phyloP scores from a whole-genome alignment of 352 stramenopile species.

The Aphanomyces euteiches region DNA sequence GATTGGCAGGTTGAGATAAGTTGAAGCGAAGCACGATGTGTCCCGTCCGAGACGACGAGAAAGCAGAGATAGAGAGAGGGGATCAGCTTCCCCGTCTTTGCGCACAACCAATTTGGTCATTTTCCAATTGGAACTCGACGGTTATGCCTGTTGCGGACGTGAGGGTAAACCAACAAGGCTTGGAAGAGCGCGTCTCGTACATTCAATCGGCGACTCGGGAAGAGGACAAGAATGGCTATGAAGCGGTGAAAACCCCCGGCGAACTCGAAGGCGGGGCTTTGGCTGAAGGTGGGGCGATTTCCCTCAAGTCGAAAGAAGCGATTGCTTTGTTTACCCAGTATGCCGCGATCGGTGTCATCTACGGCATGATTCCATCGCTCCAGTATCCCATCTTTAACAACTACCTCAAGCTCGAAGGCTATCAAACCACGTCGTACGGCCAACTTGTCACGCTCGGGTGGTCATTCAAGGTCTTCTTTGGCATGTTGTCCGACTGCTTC shows the following conservation, averaged over 20 bases:
- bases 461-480: slow-evolving; percentile 66
- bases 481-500: slow-evolving; percentile 58
- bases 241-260: slow-evolving; percentile 1
- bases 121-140: too few relatives aligned
- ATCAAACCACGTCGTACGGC: slow-evolving; percentile 56
- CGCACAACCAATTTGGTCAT: too few relatives aligned
- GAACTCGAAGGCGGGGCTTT: slow-evolving; percentile 24
- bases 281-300: slow-evolving; percentile 35
- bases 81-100: too few relatives aligned
- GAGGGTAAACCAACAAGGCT: not conserved
- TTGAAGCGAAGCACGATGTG: too few relatives aligned
- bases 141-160: too few relatives aligned
- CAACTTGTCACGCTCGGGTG: slow-evolving; percentile 56
- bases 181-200: slow-evolving; percentile 20
- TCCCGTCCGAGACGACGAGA: too few relatives aligned
- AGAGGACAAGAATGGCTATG: not conserved
- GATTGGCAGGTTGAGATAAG: too few relatives aligned
- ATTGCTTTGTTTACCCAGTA: slow-evolving; percentile 69
- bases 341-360: slow-evolving; percentile 56
- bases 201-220: slow-evolving; percentile 7
- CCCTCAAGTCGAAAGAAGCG: slow-evolving; percentile 51
- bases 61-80: too few relatives aligned
- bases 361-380: slow-evolving; percentile 50
- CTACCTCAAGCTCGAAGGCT: slow-evolving; percentile 66
- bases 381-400: slow-evolving; percentile 74